A percentile compares a stretch with the other conserved stretches of the same genome.
Conservation (phyloP, 1,284 basidiomycete species). For the Cutaneotrichosporon spelunceum region DNA sequence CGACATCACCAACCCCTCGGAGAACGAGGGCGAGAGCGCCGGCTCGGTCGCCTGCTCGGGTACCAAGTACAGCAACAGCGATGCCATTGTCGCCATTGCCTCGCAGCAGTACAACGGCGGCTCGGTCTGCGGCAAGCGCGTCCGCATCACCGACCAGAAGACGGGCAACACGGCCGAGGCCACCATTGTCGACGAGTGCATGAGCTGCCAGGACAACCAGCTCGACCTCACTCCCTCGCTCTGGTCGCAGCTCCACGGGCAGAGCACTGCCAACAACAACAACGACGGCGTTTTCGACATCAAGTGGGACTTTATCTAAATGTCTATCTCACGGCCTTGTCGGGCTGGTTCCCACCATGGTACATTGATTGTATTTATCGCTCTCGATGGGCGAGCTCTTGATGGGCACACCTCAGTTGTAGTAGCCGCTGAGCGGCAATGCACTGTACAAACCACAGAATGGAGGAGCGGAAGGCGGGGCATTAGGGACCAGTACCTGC, state of each 20-base stretch:
- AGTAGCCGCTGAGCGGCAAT: background rate
- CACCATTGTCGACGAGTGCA: constrained; percentile 10
- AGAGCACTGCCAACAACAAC: background rate
- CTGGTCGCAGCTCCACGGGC: constrained; percentile 8
- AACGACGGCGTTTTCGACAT: constrained; percentile 8
- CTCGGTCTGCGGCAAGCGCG: constrained; percentile 6
- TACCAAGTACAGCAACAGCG: constrained; percentile 6
- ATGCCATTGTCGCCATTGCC: constrained; percentile 7
- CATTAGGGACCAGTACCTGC: too few species aligned
- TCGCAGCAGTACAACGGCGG: background rate
- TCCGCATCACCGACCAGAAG: constrained; percentile 8
- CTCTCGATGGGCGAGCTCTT: background rate
- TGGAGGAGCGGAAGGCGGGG: background rate
- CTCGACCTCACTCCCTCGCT: constrained; percentile 11
- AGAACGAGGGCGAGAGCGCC: constrained; percentile 8
- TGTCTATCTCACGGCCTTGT: background rate
- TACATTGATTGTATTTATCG: background rate
- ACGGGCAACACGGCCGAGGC: constrained; percentile 5
- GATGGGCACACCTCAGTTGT: background rate
- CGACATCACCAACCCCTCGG: constrained; percentile 5
- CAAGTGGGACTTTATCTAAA: constrained; percentile 10
- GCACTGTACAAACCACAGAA: background rate
- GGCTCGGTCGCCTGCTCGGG: constrained; percentile 10
- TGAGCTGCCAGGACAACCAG: constrained; percentile 3
- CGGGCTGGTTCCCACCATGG: background rate